A percentile compares a stretch with the other conserved stretches of the same genome.
Evolutionary conservation across 441 rosid genomes (phyloP).

Genomic region (Croton setiger): DNA sequence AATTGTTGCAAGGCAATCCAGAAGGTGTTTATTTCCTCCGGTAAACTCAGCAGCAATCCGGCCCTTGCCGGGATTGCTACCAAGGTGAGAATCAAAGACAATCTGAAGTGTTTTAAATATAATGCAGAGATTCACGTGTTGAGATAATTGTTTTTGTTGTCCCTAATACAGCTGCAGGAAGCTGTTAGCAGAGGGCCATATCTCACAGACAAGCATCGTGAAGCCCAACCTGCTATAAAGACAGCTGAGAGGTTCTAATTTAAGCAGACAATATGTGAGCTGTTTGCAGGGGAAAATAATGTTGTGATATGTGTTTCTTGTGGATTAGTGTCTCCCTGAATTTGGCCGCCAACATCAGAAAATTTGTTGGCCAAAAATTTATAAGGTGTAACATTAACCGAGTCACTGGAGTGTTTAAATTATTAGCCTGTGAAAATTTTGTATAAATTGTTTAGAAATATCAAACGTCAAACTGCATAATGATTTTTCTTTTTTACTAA

Average conservation of each 20-base stretch:
- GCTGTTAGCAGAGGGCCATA: slow-evolving; percentile 81
- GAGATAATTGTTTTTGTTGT: not conserved
- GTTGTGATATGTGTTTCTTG: not conserved
- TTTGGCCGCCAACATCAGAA: no score
- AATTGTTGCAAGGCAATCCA: slow-evolving; percentile 69
- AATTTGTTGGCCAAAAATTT: not conserved
- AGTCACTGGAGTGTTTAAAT: no score
- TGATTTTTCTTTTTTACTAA: no score
- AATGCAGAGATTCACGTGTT: no score
- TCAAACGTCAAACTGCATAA: no score
- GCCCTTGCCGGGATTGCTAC: slow-evolving; percentile 45
- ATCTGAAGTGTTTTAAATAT: not conserved
- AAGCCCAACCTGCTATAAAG: slow-evolving; percentile 62
- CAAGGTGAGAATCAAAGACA: slow-evolving; percentile 45
- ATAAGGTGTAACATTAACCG: no score
- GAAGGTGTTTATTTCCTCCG: slow-evolving; percentile 48
- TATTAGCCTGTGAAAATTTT: no score
- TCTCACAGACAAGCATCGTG: slow-evolving; percentile 40
- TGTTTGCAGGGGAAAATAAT: not conserved
- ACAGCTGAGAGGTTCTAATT: slow-evolving; percentile 70
- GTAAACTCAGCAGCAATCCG: slow-evolving; percentile 56
- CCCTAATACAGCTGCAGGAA: slow-evolving; percentile 61
- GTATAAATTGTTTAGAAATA: no score
- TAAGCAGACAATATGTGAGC: not conserved
- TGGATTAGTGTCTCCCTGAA: not conserved